Base-by-base conservation (phyloP, 2,329 filamentous ascomycete species). In the Helminthosporium solani region DNA sequence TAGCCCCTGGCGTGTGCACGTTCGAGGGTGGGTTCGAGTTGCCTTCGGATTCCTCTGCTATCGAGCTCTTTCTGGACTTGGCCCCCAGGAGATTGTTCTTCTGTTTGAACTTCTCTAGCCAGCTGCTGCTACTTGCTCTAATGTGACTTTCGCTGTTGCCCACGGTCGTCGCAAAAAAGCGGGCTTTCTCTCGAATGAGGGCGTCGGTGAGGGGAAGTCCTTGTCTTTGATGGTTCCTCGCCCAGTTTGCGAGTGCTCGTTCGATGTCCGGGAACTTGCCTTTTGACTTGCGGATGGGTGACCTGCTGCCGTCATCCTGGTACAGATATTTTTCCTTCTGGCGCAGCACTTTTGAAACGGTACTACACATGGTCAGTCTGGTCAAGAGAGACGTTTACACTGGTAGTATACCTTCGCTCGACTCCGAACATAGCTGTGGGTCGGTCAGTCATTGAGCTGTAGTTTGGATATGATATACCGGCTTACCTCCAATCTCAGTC, bases 61-160 rank as follows among this genome's bases (percentile, higher is more conserved):
- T 66, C 6, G 80, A 82, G 23, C 73, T 70, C 63, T 82, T 83
- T 36, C 80, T 71, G 35, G 75, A 75, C 57, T 78, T 78, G 9
- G 78, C 72, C 30, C 78, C 76, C 56, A 76, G 69, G 9, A 86
- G 64, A 53, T 80, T 84, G 67, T 95, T 86, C 73, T 92, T 96
- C 66, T 90, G 83, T 75, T 96, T 96, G 77, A 97, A 97, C 67
- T 94, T 95, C 63, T 96, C 90, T 27, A 97, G 78, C 91, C 92
- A 96, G 56, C 78, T 84, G 23, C 82, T 76, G 56, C 82, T 94
- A 54, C 89, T 81, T 39, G 81, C 81, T 60, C 86, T 88, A 45
- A 86, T 71, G 40, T 88, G 82, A 52, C 79, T 83, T 43, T 95
- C 89, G 3, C 84, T 81, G 46, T 84, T 83, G 20, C 83, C 84